Percentiles rank a stretch among this genome's conserved stretches.
Evolutionary conservation across 2,329 filamentous ascomycete species (phyloP).

Genomic region (Penicillium sp.): DNA sequence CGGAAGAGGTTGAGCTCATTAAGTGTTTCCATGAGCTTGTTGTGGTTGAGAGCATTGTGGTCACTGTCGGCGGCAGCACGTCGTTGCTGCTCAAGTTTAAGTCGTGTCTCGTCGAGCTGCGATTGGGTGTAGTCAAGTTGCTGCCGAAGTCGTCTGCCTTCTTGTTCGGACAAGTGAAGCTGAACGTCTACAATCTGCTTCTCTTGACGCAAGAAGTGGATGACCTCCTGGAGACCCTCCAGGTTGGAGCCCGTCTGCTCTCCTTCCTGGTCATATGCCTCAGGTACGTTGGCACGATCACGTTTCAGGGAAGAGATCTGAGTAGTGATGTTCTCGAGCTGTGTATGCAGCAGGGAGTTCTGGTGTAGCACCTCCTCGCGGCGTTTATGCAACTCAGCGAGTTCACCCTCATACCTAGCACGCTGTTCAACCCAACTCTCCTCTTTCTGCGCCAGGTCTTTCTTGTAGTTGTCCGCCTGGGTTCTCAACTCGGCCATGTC

Average conservation of each 20-base stretch:
- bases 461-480: slow-evolving; percentile 82
- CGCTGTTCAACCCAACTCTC: slow-evolving; percentile 83
- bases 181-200: slow-evolving; percentile 99
- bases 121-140: slow-evolving; percentile 83
- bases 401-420: slow-evolving; percentile 77
- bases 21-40: slow-evolving; percentile 88
- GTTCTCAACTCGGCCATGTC: slow-evolving; percentile 71
- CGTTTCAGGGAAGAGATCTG: slow-evolving; percentile 81
- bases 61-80: slow-evolving; percentile 71
- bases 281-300: slow-evolving; percentile 60
- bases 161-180: slow-evolving; percentile 82
- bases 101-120: slow-evolving; percentile 81
- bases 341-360: slow-evolving; percentile 85
- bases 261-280: slow-evolving; percentile 50
- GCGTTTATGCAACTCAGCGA: slow-evolving; percentile 72
- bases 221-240: slow-evolving; percentile 83
- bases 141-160: slow-evolving; percentile 83
- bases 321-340: slow-evolving; percentile 76
- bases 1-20: slow-evolving; percentile 95
- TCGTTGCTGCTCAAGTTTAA: slow-evolving; percentile 89
- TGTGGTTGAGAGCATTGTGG: slow-evolving; percentile 73
- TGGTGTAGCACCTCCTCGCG: slow-evolving; percentile 83
- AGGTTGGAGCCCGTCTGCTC: slow-evolving; percentile 54
- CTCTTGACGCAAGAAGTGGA: slow-evolving; percentile 85
- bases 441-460: slow-evolving; percentile 74